Conservation (phyloP, 2,329 filamentous ascomycete species). For the Nakataea oryzae region DNA sequence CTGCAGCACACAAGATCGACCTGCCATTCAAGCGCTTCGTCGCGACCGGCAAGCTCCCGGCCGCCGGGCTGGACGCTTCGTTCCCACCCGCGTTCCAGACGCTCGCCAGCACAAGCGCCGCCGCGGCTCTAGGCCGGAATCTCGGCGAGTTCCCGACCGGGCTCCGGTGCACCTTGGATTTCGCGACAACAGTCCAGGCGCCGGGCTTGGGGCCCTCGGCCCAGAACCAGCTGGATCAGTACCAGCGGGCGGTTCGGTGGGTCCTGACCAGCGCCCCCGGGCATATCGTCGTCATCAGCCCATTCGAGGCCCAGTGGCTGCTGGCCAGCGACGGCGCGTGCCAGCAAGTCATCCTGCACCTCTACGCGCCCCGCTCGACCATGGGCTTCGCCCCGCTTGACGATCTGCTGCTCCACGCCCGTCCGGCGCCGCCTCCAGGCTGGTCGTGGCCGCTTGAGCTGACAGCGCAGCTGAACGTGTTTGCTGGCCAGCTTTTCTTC, state of each 20-base stretch:
- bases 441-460: slow-evolving; percentile 17
- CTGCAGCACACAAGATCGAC: slow-evolving; percentile 32
- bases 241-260: slow-evolving; percentile 38
- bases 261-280: slow-evolving; percentile 26
- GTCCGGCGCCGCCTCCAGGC: slow-evolving; percentile 14
- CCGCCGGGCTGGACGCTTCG: slow-evolving; percentile 13
- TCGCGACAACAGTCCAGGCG: slow-evolving; percentile 23
- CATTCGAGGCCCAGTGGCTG: slow-evolving; percentile 47
- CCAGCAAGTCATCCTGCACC: slow-evolving; percentile 28
- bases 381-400: slow-evolving; percentile 29
- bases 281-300: slow-evolving; percentile 45
- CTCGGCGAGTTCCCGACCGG: slow-evolving; percentile 26
- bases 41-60: slow-evolving; percentile 18
- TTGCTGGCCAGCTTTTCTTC: slow-evolving; percentile 58
- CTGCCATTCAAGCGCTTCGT: slow-evolving; percentile 29
- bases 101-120: slow-evolving; percentile 27
- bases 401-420: slow-evolving; percentile 29
- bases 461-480: slow-evolving; percentile 47
- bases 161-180: slow-evolving; percentile 40
- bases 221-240: background rate
- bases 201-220: too few species aligned
- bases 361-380: slow-evolving; percentile 38
- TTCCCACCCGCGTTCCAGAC: slow-evolving; percentile 34
- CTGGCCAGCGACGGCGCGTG: slow-evolving; percentile 24
- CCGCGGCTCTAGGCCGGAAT: slow-evolving; percentile 12